Percentiles rank a stretch among this genome's conserved stretches.
These are phyloP conservation scores for Saccharomyces hybrid DNA, from an alignment of 1,139 yeast genomes.

Conservation along the genomic window DNA sequence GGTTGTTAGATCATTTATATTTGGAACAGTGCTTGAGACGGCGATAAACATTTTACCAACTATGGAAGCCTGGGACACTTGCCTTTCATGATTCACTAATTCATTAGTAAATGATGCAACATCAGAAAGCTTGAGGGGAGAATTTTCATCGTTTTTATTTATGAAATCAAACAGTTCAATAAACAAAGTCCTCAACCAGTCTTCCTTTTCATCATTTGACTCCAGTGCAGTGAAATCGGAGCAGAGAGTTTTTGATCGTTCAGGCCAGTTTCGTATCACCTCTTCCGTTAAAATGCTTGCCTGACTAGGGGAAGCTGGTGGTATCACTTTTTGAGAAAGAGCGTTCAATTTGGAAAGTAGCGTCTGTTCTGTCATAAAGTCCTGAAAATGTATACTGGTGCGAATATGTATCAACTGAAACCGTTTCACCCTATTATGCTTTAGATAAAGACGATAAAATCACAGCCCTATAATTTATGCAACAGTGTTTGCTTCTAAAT, in stretches of 20 bases:
- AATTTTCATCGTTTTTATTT: conserved; percentile 4
- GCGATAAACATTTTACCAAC: conserved; percentile 20
- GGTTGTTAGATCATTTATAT: conserved; percentile 9
- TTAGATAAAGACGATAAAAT: neutral
- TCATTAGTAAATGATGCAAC: conserved; percentile 13
- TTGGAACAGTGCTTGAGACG: conserved; percentile 10
- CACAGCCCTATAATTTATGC: neutral
- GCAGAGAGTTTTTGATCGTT: conserved; percentile 7
- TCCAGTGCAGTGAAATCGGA: conserved; percentile 8
- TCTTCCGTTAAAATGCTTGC: conserved; percentile 10
- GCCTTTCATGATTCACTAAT: conserved; percentile 3
- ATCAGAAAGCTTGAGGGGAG: conserved; percentile 8
- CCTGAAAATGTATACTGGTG: neutral
- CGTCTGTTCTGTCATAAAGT: neutral
- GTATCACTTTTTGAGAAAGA: neutral
- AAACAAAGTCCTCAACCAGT: conserved; percentile 18
- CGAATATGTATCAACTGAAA: neutral
- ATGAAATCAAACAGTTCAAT: conserved; percentile 15
- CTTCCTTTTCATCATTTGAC: conserved; percentile 11
- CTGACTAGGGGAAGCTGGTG: neutral
- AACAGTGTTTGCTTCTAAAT: neutral
- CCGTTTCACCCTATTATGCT: neutral
- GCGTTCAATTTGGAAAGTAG: neutral
- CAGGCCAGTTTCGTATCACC: conserved; percentile 13
- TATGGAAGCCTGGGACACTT: conserved; percentile 6